phyloP scores from a whole-genome alignment of 179 eudicot species.

The Spergularia azorica region DNA sequence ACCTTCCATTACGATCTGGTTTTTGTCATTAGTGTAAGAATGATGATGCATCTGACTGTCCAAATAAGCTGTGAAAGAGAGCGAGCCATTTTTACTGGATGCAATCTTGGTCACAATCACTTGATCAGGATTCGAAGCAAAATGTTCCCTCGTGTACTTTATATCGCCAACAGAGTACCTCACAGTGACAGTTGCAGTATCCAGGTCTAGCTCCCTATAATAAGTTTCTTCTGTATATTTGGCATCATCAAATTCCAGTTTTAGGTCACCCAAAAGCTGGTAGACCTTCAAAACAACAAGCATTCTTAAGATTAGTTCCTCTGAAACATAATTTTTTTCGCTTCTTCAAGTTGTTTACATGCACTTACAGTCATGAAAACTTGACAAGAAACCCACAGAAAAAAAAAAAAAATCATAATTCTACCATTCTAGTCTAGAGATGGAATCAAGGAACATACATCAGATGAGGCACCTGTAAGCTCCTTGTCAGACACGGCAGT shows the following conservation, averaged over 20 bases:
- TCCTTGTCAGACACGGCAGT: constrained; percentile 51
- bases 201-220: constrained; percentile 69
- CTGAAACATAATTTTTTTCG: background rate
- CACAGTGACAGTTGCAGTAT: constrained; percentile 68
- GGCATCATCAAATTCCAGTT: constrained; percentile 60
- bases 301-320: constrained; percentile 1
- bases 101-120: constrained; percentile 71
- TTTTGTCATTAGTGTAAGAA: constrained; percentile 45
- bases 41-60: constrained; percentile 65
- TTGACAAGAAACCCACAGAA: too few species aligned
- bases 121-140: constrained; percentile 80
- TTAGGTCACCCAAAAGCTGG: constrained; percentile 84
- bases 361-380: background rate
- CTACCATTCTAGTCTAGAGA: too few species aligned
- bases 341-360: background rate
- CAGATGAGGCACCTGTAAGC: constrained; percentile 50
- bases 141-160: constrained; percentile 65
- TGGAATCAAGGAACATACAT: constrained; percentile 41
- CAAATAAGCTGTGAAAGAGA: constrained; percentile 62
- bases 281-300: constrained; percentile 53
- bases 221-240: constrained; percentile 49
- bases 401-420: too few species aligned
- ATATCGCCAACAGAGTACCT: constrained; percentile 58
- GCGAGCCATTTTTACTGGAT: constrained; percentile 53
- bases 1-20: constrained; percentile 78